Conservation (phyloP, 2,329 filamentous ascomycete species). For the Ambrosiella beaveri region DNA sequence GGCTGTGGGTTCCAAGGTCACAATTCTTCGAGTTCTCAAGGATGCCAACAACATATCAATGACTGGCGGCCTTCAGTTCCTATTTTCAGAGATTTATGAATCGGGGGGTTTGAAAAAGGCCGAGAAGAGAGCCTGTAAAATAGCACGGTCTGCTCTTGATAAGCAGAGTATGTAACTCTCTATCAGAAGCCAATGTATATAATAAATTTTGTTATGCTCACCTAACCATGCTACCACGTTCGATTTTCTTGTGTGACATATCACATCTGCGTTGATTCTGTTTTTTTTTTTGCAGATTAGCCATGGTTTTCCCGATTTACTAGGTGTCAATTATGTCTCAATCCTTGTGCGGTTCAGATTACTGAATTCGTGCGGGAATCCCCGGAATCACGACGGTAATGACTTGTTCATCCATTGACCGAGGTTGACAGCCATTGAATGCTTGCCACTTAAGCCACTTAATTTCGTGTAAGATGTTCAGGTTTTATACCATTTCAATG, state of each 20-base stretch:
- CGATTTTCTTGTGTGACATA: too few species aligned
- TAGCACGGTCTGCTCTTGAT: slow-evolving; percentile 24
- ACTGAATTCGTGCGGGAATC: not conserved
- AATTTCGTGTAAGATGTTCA: too few species aligned
- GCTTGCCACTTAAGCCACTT: too few species aligned
- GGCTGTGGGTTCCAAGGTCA: slow-evolving; percentile 24
- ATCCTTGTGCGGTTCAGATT: not conserved
- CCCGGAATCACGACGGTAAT: not conserved
- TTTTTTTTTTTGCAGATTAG: too few species aligned
- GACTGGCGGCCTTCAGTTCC: slow-evolving; percentile 59
- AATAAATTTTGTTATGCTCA: not conserved
- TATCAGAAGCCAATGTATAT: not conserved
- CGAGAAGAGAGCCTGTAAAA: slow-evolving; percentile 30
- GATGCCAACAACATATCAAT: slow-evolving; percentile 49
- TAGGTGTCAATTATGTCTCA: too few species aligned
- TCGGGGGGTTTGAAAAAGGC: slow-evolving; percentile 28
- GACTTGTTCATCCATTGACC: not conserved
- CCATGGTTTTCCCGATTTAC: too few species aligned
- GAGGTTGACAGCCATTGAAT: too few species aligned
- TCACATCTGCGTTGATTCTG: too few species aligned
- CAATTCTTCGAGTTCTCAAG: slow-evolving; percentile 48
- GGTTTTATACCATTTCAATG: too few species aligned
- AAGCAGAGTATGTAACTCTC: slow-evolving; percentile 13
- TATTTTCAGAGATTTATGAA: slow-evolving; percentile 57
- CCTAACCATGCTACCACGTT: too few species aligned